Evolutionary conservation across 208 protist genomes (phyloP), one percentile per base, ranked within the genome.

Genomic region (Crithidia fasciculata): DNA sequence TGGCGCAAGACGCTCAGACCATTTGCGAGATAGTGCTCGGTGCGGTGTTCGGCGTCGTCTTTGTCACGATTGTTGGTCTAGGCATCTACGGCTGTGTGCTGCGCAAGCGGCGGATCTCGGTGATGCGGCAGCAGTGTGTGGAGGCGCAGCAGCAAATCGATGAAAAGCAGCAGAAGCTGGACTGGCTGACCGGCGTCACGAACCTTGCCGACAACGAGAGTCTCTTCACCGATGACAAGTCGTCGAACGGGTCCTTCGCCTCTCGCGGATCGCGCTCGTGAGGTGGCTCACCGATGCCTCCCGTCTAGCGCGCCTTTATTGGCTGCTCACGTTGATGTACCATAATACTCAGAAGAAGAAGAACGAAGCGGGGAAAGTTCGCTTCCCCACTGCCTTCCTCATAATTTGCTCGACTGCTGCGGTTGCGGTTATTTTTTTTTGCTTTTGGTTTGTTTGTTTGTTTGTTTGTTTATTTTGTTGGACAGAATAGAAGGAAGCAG

Each of bases 151-250:
- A 9, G 13, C 43, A 39, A 54, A 44, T 37, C 2, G 63, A 43
- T n/a, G 71, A 62, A 45, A 62, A 55, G 44, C 49, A 62, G 55
- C 43, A 50, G 62, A 55, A 76, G 62, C 44, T 69, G 43, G 43
- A 69, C 8, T 57, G 62, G 41, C n/a, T 76, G 3, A 47, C 45
- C 5, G 55, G 45, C 2, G 28, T 69, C 28, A 16, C 5, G 28
- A 39, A 76, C 43, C 6, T 69, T 9, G 56, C 54, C 3, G 62
- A 76, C 44, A 19, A 64, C 28, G 37, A 57, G 0, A 28, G 49
- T 15, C n/a, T 76, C 8, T 63, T 69, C 40, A 8, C 2, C n/a
- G 62, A 69, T 19, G 43, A 61, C 65, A 8, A 2, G 10, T 37
- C 47, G 5, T 54, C 49, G 13, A 68, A 57, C 10, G 49, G n/a